Conservation (phyloP, 2,329 filamentous ascomycete species). For the Fusarium dimerum region DNA sequence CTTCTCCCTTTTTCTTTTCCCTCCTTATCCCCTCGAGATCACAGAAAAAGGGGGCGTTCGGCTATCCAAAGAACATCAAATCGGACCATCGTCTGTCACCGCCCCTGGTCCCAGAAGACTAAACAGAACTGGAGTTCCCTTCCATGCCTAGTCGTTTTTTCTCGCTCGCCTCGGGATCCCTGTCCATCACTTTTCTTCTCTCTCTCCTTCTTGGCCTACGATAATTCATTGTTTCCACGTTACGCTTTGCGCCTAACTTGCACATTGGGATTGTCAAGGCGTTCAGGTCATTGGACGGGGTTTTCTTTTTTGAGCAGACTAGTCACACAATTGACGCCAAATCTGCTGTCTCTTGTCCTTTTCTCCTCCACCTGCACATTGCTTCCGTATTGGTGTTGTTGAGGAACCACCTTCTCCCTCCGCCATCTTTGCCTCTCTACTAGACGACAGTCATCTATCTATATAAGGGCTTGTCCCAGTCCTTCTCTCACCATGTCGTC, state of each 20-base stretch:
- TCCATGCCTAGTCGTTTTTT: neutral
- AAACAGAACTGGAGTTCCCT: neutral
- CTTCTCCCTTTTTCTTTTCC: neutral
- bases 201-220: neutral
- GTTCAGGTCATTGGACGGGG: neutral
- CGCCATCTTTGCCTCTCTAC: neutral
- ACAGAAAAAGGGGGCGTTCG: neutral
- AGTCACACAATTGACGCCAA: neutral
- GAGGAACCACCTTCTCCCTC: constrained; percentile 6
- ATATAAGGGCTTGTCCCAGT: constrained; percentile 26
- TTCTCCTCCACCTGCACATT: constrained; percentile 2
- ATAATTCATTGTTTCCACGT: neutral
- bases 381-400: constrained; percentile 2
- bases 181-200: neutral
- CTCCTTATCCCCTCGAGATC: neutral
- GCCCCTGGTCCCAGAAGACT: neutral
- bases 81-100: neutral
- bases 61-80: neutral
- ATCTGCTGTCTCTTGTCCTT: neutral
- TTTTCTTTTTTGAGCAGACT: neutral
- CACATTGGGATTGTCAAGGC: neutral
- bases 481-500: constrained; percentile 35
- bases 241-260: neutral
- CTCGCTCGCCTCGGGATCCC: neutral
- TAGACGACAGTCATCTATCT: neutral